Evolutionary conservation across 768 basidiomycete species (phyloP).

Genomic region (Termitomyces sp.): DNA sequence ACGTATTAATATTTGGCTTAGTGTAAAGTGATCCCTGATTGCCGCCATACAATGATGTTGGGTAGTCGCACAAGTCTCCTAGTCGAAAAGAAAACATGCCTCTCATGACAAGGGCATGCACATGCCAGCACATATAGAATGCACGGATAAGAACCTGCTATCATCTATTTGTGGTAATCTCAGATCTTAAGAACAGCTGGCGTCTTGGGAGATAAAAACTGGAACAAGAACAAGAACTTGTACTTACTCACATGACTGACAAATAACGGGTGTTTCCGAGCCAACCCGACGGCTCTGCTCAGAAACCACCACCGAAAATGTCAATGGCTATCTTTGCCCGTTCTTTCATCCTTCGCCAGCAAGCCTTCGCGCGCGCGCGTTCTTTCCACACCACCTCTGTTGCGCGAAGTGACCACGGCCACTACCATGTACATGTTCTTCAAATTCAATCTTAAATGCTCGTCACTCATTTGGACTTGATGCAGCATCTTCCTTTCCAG

Average conservation of each 20-base stretch:
- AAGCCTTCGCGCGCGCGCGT: conserved; percentile 29
- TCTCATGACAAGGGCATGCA: no score
- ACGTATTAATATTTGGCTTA: no score
- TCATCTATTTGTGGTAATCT: no score
- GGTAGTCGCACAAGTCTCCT: no score
- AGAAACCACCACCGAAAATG: conserved; percentile 24
- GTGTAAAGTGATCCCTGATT: no score
- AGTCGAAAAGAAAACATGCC: no score
- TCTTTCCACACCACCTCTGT: conserved; percentile 38
- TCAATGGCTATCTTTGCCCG: conserved; percentile 41
- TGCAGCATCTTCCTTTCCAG: conserved; percentile 55
- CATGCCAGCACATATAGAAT: no score
- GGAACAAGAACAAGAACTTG: no score
- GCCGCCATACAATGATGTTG: no score
- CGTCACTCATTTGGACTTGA: conserved; percentile 9
- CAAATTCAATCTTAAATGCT: conserved; percentile 7
- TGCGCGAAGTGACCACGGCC: conserved; percentile 46
- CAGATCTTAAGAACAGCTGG: no score
- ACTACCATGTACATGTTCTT: conserved; percentile 49
- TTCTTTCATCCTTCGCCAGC: conserved; percentile 36
- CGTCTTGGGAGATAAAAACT: no score
- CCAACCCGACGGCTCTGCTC: conserved; percentile 8
- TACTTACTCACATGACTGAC: conserved; percentile 4
- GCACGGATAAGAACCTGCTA: no score
- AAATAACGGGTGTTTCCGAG: conserved; percentile 10